Evolutionary conservation across 805 yeast species (phyloP), one percentile per base, ranked within the genome.

Genomic region (Candida endomychidarum): DNA sequence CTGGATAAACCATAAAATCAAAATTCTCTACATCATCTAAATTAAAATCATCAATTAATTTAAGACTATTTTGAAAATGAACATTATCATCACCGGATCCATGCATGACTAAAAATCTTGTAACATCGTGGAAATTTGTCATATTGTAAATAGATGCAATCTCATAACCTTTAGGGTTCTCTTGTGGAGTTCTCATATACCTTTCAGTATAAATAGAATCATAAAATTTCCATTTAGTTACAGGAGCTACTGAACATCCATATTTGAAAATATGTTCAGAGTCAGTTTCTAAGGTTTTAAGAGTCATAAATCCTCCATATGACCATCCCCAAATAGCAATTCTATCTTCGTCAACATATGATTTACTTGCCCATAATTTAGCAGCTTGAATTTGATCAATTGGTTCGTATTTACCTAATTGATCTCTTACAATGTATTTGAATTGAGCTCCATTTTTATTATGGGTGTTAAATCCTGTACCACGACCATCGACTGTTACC

Each of bases 291-390:
- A 93, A 66, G 0, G 95, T 84, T 63, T 90, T 93, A 51, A 93
- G 73, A 0, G 99, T 89, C 73, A 88, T 75, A 57, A 79, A 93
- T 0, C 98, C 99, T 34, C 99, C 99, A 58, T 91, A 93, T 16
- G 96, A 86, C 99, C 99, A 93, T 7, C 99, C 99, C 91, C 97
- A 93, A 40, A 91, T 78, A 0, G 96, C 95, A 9, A 87, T 80
- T 45, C 78, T 75, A 3, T 73, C 65, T 3, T 50, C 50, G 53
- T 84, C 83, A 29, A 93, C 83, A 54, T 83, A 91, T 2, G 70
- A 43, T 50, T 75, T 77, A 3, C 62, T 34, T 2, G 78, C 72
- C 84, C 93, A 91, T 1, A 71, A 47, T 48, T 78, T 77, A 2
- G 95, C 99, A 4, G 95, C 96, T 0, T 78, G 65, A 26, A 93